These are phyloP conservation scores for Leccinum subtestaceum DNA, from an alignment of 768 basidiomycete species.

Conservation along the genomic window DNA sequence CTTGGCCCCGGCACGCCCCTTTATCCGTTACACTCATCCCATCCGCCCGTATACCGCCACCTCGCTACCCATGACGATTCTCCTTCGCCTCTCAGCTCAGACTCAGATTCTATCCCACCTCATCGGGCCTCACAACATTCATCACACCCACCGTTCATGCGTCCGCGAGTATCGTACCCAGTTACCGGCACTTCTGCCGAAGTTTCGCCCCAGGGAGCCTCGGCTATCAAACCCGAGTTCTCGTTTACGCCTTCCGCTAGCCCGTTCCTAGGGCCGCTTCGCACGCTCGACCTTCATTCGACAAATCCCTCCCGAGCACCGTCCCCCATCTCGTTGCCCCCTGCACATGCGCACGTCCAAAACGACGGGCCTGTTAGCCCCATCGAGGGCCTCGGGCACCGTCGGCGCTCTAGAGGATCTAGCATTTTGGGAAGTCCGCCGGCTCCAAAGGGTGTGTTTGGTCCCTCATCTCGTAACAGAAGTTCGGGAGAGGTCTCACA, in stretches of 20 bases:
- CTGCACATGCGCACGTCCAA: constrained; percentile 32
- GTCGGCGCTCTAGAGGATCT: constrained; percentile 28
- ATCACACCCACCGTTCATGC: constrained; percentile 26
- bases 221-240: constrained; percentile 34
- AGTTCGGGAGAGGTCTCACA: constrained; percentile 33
- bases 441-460: constrained; percentile 24
- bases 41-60: constrained; percentile 32
- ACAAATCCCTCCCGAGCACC: constrained; percentile 68
- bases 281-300: constrained; percentile 73
- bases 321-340: constrained; percentile 66
- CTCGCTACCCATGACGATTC: constrained; percentile 53
- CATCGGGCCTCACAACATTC: constrained; percentile 30
- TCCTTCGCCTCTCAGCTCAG: constrained; percentile 69
- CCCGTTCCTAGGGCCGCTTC: constrained; percentile 76
- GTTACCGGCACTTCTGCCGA: constrained; percentile 27
- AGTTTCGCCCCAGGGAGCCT: constrained; percentile 23
- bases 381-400: constrained; percentile 30
- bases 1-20: constrained; percentile 24
- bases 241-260: constrained; percentile 68
- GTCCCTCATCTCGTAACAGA: constrained; percentile 27
- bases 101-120: constrained; percentile 47
- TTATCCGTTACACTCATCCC: constrained; percentile 43
- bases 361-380: constrained; percentile 33
- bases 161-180: constrained; percentile 28
- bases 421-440: constrained; percentile 41